Percentiles rank a stretch among this genome's conserved stretches.
Evolutionary conservation across 2,329 filamentous ascomycete species (phyloP).

Genomic region (Scedosporium aurantiacum): DNA sequence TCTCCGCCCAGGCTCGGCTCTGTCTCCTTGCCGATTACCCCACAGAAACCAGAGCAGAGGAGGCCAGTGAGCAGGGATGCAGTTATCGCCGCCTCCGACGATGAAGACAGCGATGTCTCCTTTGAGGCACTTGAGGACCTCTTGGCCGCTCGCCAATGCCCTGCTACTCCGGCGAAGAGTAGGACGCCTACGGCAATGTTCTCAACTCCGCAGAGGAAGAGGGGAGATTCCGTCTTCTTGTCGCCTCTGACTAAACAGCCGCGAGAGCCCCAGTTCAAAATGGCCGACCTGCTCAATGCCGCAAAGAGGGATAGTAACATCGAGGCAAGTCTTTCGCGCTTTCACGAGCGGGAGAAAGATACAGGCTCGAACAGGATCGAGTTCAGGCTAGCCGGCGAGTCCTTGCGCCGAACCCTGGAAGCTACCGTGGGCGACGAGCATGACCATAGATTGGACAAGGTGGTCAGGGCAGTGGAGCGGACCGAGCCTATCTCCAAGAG

Average conservation of each 20-base stretch:
- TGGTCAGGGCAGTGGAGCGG: constrained; percentile 37
- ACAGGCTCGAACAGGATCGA: not conserved
- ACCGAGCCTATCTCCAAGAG: constrained; percentile 27
- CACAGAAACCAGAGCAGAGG: not conserved
- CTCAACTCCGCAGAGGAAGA: not conserved
- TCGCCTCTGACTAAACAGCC: constrained; percentile 5
- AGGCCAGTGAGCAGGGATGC: constrained; percentile 1
- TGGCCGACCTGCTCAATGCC: constrained; percentile 50
- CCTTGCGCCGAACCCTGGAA: constrained; percentile 4
- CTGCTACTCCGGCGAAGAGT: not conserved
- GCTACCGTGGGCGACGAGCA: constrained; percentile 8
- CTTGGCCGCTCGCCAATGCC: not conserved
- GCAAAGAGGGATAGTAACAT: constrained; percentile 47
- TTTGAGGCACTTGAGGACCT: constrained; percentile 4
- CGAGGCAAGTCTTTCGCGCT: constrained; percentile 37
- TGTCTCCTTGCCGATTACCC: not conserved
- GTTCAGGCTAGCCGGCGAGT: constrained; percentile 5
- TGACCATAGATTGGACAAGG: constrained; percentile 8
- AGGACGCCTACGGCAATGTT: not conserved
- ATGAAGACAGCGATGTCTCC: constrained; percentile 5
- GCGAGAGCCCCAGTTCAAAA: constrained; percentile 32
- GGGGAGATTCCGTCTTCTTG: not conserved
- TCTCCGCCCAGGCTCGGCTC: not conserved
- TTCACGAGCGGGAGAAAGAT: constrained; percentile 1
- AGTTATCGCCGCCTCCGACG: constrained; percentile 5